These are phyloP conservation scores for Nigrospora osmanthi DNA, from an alignment of 2,329 filamentous ascomycete species.

Conservation along the genomic window DNA sequence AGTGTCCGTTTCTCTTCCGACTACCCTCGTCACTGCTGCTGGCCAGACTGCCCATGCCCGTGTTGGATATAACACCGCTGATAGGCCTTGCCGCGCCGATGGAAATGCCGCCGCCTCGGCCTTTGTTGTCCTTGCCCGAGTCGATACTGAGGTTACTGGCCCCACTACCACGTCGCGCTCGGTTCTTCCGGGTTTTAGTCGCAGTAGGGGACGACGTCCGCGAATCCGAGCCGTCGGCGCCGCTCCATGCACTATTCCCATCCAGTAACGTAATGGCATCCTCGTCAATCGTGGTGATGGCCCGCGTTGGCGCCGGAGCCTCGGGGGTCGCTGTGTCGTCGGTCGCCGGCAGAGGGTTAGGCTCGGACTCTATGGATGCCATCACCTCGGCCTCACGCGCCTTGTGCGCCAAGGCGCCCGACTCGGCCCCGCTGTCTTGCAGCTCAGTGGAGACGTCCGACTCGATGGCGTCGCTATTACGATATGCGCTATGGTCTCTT, in stretches of 20 bases:
- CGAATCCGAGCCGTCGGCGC: not conserved
- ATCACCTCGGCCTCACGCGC: slow-evolving; percentile 13
- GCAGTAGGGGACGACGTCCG: not conserved
- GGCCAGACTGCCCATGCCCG: not conserved
- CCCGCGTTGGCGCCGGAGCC: slow-evolving; percentile 2
- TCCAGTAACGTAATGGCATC: slow-evolving; percentile 8
- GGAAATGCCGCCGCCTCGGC: slow-evolving; percentile 28
- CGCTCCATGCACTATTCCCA: slow-evolving; percentile 2
- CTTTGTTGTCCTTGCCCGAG: slow-evolving; percentile 22
- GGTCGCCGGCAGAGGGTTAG: not conserved
- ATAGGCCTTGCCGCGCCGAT: slow-evolving; percentile 28
- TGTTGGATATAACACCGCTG: slow-evolving; percentile 24
- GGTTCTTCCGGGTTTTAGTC: not conserved
- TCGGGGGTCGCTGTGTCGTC: not conserved
- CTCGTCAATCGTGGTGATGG: slow-evolving; percentile 12
- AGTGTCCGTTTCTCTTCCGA: not conserved
- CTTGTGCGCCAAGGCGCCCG: slow-evolving; percentile 9
- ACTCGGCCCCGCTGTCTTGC: slow-evolving; percentile 10
- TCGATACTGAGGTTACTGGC: slow-evolving; percentile 31
- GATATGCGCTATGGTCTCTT: slow-evolving; percentile 8
- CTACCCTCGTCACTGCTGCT: slow-evolving; percentile 1
- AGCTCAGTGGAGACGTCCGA: slow-evolving; percentile 18
- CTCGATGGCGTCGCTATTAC: slow-evolving; percentile 18
- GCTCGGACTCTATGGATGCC: not conserved
- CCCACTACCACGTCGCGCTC: slow-evolving; percentile 16